Evolutionary conservation across 257 asterid genomes (phyloP), one percentile per base, ranked within the genome.

Genomic region (Nicotiana benthamiana): DNA sequence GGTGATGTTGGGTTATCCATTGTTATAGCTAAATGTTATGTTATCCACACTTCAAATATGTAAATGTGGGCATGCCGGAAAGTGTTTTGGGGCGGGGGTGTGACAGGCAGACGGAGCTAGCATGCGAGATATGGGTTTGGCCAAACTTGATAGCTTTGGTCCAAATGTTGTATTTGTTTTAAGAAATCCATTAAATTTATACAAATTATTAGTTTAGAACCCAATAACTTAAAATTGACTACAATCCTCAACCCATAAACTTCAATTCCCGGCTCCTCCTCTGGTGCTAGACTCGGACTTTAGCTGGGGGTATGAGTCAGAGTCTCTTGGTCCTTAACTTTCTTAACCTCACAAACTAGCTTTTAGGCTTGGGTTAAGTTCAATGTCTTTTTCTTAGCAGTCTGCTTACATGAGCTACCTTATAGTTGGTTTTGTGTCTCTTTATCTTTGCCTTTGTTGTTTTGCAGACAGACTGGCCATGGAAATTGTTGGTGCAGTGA

Each of bases 401-500:
- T 65, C 4, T 0, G 16, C 51, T 17, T 32, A 65, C 26, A n/a
- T 67, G 30, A 67, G 30, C 76, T n/a, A 3, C 0, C 9, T n/a
- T 2, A 36, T 67, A 9, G 30, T 36, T 36, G 54, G 16, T 32
- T 32, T 32, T 8, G 75, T 36, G 5, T 36, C 5, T 36, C 28
- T 34, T 40, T 67, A 36, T 67, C 30, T 36, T 36, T 67, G 3
- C 75, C 30, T 36, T 36, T 34, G 75, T 36, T 36, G 30, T 2
- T 34, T 67, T 1, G n/a, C 76, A 67, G 56, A 36, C 30, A 28
- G 62, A 79, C 77, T 16, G 76, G 51, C 20, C 46, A 80, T 83
- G 86, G 86, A 67, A 67, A 67, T 67, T 0, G 5, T 65, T 51
- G 80, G 82, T 3, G 78, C 80, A 32, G 78, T 82, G 11, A 78